Base-by-base conservation (phyloP, 371 early-diverging fungal species). In the Phascolomyces articulosus region DNA sequence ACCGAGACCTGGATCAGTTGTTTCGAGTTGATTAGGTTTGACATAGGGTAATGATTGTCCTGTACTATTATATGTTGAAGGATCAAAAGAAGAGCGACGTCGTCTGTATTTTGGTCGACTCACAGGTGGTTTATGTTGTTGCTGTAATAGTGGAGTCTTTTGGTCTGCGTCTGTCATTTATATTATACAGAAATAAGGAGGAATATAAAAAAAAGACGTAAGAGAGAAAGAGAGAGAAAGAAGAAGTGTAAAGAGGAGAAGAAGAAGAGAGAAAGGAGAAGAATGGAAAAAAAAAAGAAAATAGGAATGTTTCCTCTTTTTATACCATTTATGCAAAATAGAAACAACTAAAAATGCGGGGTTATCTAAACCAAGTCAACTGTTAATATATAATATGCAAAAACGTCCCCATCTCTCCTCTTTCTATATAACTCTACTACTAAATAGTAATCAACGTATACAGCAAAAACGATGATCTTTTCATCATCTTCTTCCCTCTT, bases 51-150 rank as follows among this genome's bases (percentile, higher is more conserved):
- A 24, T 11, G 58, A 40, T 58, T 63, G 67, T 0, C 74, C 74
- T 28, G 75, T 64, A 61, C 78, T 73, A 55, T 80, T 71, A 55
- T 80, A 77, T 6, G 75, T 77, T 20, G 80, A 68, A 8, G 80
- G 69, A 57, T 79, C 80, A 64, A 79, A 79, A 2, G 77, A 77
- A 24, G 80, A 79, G 24, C 80, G 59, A 58, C 80, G 74, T 57
- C 80, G 59, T 59, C 68, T 67, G 11, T 66, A 60, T 47, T 73
- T 72, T 7, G 77, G 77, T 23, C 80, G 65, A 24, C 71, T 66
- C 3, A 77, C 63, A 47, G 75, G 73, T 4, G 80, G 77, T 51
- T 72, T 72, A 11, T 70, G 64, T 40, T 58, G 49, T 53, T 56
- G 44, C 34, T 63, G 48, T 44, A 69, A 28, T 40, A 69, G 60